These are phyloP conservation scores for Eucalyptus rudis DNA, from an alignment of 345 rosid species.

Conservation along the genomic window DNA sequence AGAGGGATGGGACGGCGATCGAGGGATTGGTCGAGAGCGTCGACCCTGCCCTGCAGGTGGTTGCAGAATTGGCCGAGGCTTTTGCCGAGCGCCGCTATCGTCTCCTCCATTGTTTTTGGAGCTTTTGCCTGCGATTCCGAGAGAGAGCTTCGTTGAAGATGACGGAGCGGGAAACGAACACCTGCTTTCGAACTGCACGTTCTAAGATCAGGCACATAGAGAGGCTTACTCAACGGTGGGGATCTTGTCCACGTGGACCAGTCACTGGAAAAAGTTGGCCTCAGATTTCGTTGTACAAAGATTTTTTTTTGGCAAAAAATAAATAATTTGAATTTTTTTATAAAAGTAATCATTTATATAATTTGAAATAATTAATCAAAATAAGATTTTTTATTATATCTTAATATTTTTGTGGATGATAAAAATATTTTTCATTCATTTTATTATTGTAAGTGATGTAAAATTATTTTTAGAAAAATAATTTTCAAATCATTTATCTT, in stretches of 20 bases:
- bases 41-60: slow-evolving; percentile 54
- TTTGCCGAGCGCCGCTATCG: slow-evolving; percentile 25
- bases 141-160: not conserved
- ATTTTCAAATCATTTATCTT: too few species aligned
- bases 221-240: not conserved
- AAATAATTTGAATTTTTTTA: too few species aligned
- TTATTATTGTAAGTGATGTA: too few species aligned
- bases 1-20: slow-evolving; percentile 78
- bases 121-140: not conserved
- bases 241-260: not conserved
- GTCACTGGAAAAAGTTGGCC: not conserved
- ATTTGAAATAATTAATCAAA: not conserved
- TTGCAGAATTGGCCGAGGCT: slow-evolving; percentile 57
- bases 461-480: too few species aligned
- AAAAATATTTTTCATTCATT: too few species aligned
- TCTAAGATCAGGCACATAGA: not conserved
- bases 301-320: too few species aligned
- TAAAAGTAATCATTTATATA: too few species aligned
- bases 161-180: not conserved
- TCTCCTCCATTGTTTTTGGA: slow-evolving; percentile 40
- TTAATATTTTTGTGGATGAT: too few species aligned
- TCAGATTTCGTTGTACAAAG: not conserved
- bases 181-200: not conserved
- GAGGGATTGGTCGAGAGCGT: slow-evolving; percentile 63
- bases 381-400: too few species aligned